A percentile compares a stretch with the other conserved stretches of the same genome.
Evolutionary conservation across 805 yeast species (phyloP).

Genomic region (Wickerhamiella sergipiensis): DNA sequence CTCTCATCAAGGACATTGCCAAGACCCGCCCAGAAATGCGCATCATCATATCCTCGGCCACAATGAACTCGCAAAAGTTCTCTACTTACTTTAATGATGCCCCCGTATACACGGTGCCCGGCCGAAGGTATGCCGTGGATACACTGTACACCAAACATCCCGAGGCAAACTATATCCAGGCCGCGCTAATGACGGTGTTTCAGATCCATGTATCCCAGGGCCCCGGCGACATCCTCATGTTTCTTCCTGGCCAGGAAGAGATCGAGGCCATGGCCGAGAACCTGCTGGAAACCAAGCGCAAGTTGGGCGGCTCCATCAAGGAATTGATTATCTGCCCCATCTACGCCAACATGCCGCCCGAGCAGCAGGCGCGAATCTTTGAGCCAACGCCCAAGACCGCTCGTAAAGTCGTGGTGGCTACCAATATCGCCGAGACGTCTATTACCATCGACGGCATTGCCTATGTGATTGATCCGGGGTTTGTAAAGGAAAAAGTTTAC

Average conservation of each 20-base stretch:
- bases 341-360: conserved; percentile 83
- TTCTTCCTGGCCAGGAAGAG: conserved; percentile 90
- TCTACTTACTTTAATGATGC: conserved; percentile 64
- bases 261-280: conserved; percentile 69
- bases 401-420: conserved; percentile 82
- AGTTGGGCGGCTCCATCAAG: conserved; percentile 45
- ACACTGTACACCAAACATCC: conserved; percentile 12
- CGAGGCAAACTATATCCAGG: conserved; percentile 7
- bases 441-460: conserved; percentile 88
- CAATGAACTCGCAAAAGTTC: conserved; percentile 79
- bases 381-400: conserved; percentile 76
- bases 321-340: conserved; percentile 75
- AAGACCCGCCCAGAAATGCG: conserved; percentile 54
- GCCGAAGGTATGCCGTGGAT: conserved; percentile 85
- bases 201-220: conserved; percentile 14
- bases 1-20: conserved; percentile 66
- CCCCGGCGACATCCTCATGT: conserved; percentile 70
- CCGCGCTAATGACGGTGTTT: conserved; percentile 9
- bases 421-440: conserved; percentile 95
- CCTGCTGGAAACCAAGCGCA: conserved; percentile 47
- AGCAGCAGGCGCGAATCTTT: conserved; percentile 76
- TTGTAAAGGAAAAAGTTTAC: conserved; percentile 78
- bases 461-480: conserved; percentile 91
- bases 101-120: conserved; percentile 72
- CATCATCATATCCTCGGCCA: conserved; percentile 82